Base-by-base conservation (phyloP, 768 basidiomycete species). In the Boletellus emodensis region DNA sequence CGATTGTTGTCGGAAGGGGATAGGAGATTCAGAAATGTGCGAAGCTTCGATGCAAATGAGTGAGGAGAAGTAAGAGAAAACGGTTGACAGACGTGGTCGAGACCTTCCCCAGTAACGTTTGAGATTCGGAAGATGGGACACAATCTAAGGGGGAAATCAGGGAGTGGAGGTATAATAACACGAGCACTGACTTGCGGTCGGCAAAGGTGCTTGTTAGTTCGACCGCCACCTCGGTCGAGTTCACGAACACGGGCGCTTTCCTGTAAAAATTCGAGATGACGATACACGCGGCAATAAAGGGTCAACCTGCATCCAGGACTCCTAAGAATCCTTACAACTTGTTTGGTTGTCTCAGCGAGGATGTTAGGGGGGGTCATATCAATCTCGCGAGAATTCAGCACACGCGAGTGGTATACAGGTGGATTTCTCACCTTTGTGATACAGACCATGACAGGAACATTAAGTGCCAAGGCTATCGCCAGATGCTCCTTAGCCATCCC, bases 301-400 rank as follows among this genome's bases (percentile, higher is more conserved):
- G 69, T 75, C 48, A 44, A 87, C 90, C 90, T 76, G 74, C 94
- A 97, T 10, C 95, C 95, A 9, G 94, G 96, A 57, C 89, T 91
- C 64, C 81, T 85, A 51, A 98, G 70, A 36, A 97, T 92, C 73
- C 96, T 99, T 9, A 83, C 80, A 0, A 97, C 86, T 72, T 97
- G 94, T 61, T 89, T 91, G 39, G 89, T 76, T 0, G 94, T 98
- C 67, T 95, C 89, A n/a, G 82, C 83, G 42, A 94, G 79, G 30
- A 94, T 85, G 55, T 95, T 90, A 11, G 86, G 78, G 6, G 96
- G 96, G 0, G 95, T 97, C 95, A 96, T 97, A 66, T 98, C 96
- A 61, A 96, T 89, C 92, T 60, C 28, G 17, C 6, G 22, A 18
- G 32, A 45, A 6, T 34, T 53, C n/a, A 53, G 42, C 36, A 40